Evolutionary conservation across 805 yeast genomes (phyloP).

Genomic region (Schwanniomyces pseudopolymorphus): DNA sequence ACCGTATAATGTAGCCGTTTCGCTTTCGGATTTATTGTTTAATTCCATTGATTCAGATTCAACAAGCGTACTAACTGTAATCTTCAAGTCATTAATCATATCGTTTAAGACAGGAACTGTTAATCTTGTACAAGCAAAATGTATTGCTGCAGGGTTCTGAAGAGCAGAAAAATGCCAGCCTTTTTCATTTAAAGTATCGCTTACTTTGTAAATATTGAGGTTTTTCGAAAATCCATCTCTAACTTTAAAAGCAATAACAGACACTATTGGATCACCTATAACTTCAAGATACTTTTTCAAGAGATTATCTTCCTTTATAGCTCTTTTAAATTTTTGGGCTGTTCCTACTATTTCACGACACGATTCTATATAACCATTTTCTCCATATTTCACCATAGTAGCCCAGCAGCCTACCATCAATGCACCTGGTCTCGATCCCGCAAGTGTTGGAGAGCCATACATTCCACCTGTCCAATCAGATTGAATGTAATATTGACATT

Average conservation of each 20-base stretch:
- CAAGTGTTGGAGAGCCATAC: conserved; percentile 94
- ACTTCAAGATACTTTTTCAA: conserved; percentile 55
- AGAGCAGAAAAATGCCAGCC: conserved; percentile 92
- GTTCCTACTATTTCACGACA: conserved; percentile 68
- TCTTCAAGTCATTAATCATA: conserved; percentile 52
- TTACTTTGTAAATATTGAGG: conserved; percentile 72
- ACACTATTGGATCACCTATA: conserved; percentile 81
- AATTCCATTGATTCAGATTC: conserved; percentile 14
- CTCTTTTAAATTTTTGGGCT: conserved; percentile 54
- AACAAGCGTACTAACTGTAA: conserved; percentile 32
- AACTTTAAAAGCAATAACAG: conserved; percentile 80
- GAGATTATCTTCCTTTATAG: conserved; percentile 45
- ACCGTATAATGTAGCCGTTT: conserved; percentile 90
- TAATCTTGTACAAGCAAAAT: conserved; percentile 80
- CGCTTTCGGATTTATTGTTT: conserved; percentile 39
- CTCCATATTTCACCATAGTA: conserved; percentile 78
- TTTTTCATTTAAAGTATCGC: conserved; percentile 62
- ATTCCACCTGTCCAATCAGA: conserved; percentile 93
- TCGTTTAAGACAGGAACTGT: conserved; percentile 62
- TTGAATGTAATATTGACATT: conserved; percentile 79
- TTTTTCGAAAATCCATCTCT: conserved; percentile 16
- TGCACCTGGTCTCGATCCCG: conserved; percentile 97
- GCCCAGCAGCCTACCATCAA: conserved; percentile 99
- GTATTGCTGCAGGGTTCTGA: conserved; percentile 89
- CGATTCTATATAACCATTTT: conserved; percentile 71